These are phyloP conservation scores for Kluyveromyces marxianus DNA, from an alignment of 1,139 yeast species.

Conservation along the genomic window DNA sequence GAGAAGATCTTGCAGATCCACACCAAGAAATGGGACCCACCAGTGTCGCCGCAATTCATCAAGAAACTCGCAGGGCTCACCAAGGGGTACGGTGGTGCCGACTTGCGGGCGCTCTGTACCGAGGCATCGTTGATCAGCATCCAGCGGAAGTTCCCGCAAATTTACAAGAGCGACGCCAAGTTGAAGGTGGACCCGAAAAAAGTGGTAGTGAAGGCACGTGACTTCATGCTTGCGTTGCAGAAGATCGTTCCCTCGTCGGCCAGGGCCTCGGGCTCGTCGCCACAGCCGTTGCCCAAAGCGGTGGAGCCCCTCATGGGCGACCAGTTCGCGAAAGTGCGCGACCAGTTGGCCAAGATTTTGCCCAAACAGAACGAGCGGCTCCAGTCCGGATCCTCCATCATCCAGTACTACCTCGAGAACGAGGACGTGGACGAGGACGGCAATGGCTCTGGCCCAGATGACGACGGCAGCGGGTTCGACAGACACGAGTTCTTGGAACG, in stretches of 20 bases:
- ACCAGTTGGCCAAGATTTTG: slow-evolving; percentile 48
- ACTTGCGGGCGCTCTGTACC: slow-evolving; percentile 85
- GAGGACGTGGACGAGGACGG: slow-evolving; percentile 26
- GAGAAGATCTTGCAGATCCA: slow-evolving; percentile 73
- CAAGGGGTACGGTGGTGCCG: slow-evolving; percentile 98
- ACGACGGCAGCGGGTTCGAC: slow-evolving; percentile 57
- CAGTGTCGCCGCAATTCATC: slow-evolving; percentile 49
- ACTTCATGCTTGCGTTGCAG: slow-evolving; percentile 79
- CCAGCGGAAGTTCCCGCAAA: slow-evolving; percentile 90
- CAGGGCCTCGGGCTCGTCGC: slow-evolving; percentile 66
- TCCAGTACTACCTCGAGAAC: slow-evolving; percentile 29
- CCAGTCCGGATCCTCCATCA: slow-evolving; percentile 25
- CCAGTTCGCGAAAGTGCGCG: slow-evolving; percentile 42
- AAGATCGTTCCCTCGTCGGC: slow-evolving; percentile 91
- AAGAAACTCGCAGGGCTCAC: slow-evolving; percentile 70
- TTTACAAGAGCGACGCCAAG: slow-evolving; percentile 70
- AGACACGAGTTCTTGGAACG: slow-evolving; percentile 55
- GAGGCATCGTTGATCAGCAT: slow-evolving; percentile 92
- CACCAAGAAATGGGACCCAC: slow-evolving; percentile 84
- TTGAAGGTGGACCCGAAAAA: slow-evolving; percentile 62
- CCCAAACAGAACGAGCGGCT: slow-evolving; percentile 41
- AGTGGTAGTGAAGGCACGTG: slow-evolving; percentile 74
- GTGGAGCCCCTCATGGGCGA: slow-evolving; percentile 53
- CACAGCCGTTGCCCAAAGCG: slow-evolving; percentile 74
- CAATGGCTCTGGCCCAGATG: slow-evolving; percentile 30